Evolutionary conservation across 2,329 filamentous ascomycete genomes (phyloP).

Genomic region (Ophiostoma populinum): DNA sequence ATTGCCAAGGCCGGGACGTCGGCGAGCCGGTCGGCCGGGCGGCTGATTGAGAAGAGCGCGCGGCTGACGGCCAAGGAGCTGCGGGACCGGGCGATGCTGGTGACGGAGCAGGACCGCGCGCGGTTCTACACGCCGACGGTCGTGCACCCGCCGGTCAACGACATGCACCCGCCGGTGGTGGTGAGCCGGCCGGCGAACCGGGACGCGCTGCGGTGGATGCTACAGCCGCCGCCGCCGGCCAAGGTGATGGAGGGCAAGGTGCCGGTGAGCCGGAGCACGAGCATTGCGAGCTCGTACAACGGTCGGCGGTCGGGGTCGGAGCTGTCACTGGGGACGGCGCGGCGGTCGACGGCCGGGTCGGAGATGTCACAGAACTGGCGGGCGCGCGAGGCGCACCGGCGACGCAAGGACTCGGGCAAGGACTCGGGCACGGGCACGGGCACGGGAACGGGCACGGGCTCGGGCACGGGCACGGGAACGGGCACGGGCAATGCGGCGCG

Average conservation of each 20-base stretch:
- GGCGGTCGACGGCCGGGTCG: constrained; percentile 2
- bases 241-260: constrained; percentile 83
- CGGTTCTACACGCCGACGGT: constrained; percentile 38
- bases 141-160: constrained; percentile 60
- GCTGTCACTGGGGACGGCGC: constrained; percentile 14
- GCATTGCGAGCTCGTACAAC: constrained; percentile 34
- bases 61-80: constrained; percentile 28
- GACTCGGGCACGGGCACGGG: constrained; percentile 3
- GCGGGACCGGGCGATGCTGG: constrained; percentile 5
- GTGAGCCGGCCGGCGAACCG: constrained; percentile 53
- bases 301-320: constrained; percentile 9
- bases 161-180: constrained; percentile 71
- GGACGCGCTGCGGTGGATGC: constrained; percentile 73
- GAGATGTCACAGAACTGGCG: constrained; percentile 9
- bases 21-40: constrained; percentile 33
- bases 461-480: constrained; percentile 9
- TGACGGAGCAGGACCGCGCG: constrained; percentile 29
- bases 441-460: background rate
- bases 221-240: constrained; percentile 77
- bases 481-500: no score
- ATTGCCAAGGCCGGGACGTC: constrained; percentile 43
- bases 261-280: constrained; percentile 45
- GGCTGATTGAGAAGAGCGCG: constrained; percentile 30
- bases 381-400: constrained; percentile 8
- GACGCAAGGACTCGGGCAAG: constrained; percentile 7